phyloP scores from a whole-genome alignment of 2,329 filamentous ascomycete species.

The Annulohypoxylon truncatum region DNA sequence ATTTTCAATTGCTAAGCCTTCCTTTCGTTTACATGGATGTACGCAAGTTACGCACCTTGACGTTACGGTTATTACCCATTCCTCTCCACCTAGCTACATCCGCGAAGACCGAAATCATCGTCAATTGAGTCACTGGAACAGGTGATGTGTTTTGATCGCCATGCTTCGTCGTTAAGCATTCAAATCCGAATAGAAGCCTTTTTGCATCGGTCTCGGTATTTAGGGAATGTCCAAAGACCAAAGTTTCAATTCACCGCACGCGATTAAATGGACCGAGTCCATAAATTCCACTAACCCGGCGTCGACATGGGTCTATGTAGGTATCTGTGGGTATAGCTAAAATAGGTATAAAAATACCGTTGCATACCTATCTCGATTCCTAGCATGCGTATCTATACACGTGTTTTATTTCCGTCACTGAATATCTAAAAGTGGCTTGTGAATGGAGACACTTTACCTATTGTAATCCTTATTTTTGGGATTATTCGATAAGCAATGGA shows the following conservation, averaged over 20 bases:
- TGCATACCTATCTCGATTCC: background rate
- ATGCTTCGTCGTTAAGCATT: background rate
- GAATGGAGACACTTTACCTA: background rate
- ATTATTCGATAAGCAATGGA: background rate
- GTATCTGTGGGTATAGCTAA: background rate
- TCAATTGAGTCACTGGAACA: background rate
- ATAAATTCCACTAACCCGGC: background rate
- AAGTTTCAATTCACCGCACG: background rate
- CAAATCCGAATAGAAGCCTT: background rate
- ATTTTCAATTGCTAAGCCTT: slow-evolving; percentile 30
- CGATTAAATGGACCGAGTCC: background rate
- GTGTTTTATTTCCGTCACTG: background rate
- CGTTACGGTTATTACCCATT: background rate
- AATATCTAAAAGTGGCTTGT: background rate
- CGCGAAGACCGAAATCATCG: background rate
- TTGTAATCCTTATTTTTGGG: background rate
- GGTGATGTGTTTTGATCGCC: background rate
- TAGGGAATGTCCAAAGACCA: background rate
- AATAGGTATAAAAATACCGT: slow-evolving; percentile 6
- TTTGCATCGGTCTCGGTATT: background rate
- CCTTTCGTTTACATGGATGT: slow-evolving; percentile 1
- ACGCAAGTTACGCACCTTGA: background rate
- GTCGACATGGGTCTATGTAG: background rate
- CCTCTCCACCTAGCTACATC: background rate
- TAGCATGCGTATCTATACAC: background rate